Base-by-base conservation (phyloP, 176 grass and related monocot genomes). In the Eleusine coracana region DNA sequence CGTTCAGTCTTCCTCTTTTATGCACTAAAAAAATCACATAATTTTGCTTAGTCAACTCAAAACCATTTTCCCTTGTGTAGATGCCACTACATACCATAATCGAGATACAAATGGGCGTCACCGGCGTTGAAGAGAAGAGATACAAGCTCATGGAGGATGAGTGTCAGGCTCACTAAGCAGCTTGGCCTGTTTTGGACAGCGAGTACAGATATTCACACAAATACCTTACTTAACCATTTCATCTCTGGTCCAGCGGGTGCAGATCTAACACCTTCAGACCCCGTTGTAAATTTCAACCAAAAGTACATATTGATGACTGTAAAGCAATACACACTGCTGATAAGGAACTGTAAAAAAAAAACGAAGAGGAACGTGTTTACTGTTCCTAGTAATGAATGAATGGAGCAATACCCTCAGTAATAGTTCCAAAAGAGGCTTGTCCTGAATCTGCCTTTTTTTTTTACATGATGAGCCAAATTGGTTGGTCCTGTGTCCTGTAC, bases 91-190 rank as follows among this genome's bases (percentile, higher is more conserved):
- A 95, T 74, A 98, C 92, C 68, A 98, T 98, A 86, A 95, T 98
- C 52, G 96, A 98, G 90, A 98, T 98, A 74, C 92, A 98, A 76
- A 98, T 98, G 96, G 96, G 96, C 2, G 96, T 98, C 38, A 91
- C 84, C 0, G 96, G 96, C 10, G 90, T 98, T 6, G 92, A 95
- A 80, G 96, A 98, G 83, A 98, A 89, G 82, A 82, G 92, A 86
- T 98, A 95, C 87, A 95, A 95, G 85, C 92, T 98, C 81, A 95
- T 98, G 92, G 92, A 91, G 71, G 83, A 74, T 86, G 58, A 46
- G 40, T 59, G 18, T 6, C 20, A 58, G 38, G 46, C 17, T 68
- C 68, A 25, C 2, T 45, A 21, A 73, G 12, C 73, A 50, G 48
- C 48, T 39, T 36, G 52, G 39, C 78, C 78, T 51, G 66, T 36